Conservation (phyloP, 1,284 basidiomycete genomes). For the Trichosporon inkin region DNA sequence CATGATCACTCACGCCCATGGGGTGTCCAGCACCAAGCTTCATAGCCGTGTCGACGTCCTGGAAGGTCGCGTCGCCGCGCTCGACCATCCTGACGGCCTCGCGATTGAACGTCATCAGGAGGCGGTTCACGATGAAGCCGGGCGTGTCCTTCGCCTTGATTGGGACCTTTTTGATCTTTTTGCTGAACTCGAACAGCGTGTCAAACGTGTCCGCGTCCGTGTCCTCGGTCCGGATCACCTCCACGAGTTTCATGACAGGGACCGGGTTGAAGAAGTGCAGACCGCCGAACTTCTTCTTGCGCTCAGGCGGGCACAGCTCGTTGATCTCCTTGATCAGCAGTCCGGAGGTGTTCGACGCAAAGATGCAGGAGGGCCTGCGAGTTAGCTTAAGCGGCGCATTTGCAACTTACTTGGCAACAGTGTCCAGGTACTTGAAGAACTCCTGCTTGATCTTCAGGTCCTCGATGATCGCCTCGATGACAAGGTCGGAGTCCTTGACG, state of each 20-base stretch:
- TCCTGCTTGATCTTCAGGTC: slow-evolving; percentile 56
- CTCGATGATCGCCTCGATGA: slow-evolving; percentile 60
- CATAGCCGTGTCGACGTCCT: slow-evolving; percentile 59
- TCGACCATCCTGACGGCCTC: slow-evolving; percentile 59
- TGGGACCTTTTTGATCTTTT: slow-evolving; percentile 55
- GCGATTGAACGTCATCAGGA: slow-evolving; percentile 55
- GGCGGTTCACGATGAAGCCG: slow-evolving; percentile 56
- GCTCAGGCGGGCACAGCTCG: slow-evolving; percentile 34
- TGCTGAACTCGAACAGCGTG: slow-evolving; percentile 53
- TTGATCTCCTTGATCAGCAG: slow-evolving; percentile 56
- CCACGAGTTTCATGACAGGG: slow-evolving; percentile 58
- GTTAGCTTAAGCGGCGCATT: slow-evolving; percentile 16
- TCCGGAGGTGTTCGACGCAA: slow-evolving; percentile 58
- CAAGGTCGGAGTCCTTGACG: slow-evolving; percentile 54
- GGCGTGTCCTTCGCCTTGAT: slow-evolving; percentile 57
- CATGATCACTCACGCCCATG: slow-evolving; percentile 2
- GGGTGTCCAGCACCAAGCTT: slow-evolving; percentile 57
- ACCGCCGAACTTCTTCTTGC: slow-evolving; percentile 52
- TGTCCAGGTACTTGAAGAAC: slow-evolving; percentile 55
- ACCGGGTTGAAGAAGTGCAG: slow-evolving; percentile 57
- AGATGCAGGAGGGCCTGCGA: slow-evolving; percentile 43
- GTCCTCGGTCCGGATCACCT: slow-evolving; percentile 54
- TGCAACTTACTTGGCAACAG: slow-evolving; percentile 41
- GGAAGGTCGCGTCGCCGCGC: slow-evolving; percentile 56
- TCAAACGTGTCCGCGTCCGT: slow-evolving; percentile 53